These are phyloP conservation scores for Westerdykella aurantiaca DNA, from an alignment of 2,329 filamentous ascomycete genomes.

Conservation along the genomic window DNA sequence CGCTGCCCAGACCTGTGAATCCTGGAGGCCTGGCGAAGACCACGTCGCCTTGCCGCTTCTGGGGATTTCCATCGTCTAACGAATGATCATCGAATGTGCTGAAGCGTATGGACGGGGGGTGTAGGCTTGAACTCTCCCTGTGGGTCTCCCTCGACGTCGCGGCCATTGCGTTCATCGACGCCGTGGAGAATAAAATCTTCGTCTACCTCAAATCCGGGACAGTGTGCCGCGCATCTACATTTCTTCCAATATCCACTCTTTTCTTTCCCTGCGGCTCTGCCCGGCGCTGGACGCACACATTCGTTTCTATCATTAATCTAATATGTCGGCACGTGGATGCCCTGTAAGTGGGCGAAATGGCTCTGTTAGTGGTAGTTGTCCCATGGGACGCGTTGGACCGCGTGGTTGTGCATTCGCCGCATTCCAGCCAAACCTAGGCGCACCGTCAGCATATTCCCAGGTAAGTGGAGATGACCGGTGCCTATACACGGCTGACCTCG, in stretches of 20 bases:
- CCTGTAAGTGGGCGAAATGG: slow-evolving; percentile 10
- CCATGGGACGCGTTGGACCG: slow-evolving; percentile 11
- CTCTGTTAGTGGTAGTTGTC: slow-evolving; percentile 6
- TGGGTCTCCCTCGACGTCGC: background rate
- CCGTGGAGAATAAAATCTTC: background rate
- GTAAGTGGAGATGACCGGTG: slow-evolving; percentile 4
- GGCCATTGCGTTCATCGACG: background rate
- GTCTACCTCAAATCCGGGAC: background rate
- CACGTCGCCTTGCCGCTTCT: background rate
- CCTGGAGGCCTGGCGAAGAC: background rate
- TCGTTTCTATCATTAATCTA: background rate
- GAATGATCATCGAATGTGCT: background rate
- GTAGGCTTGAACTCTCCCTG: no score
- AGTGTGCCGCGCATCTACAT: background rate
- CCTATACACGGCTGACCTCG: slow-evolving; percentile 1
- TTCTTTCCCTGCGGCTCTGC: no score
- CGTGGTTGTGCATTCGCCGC: slow-evolving; percentile 18
- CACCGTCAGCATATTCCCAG: slow-evolving; percentile 9
- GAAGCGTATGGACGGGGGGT: background rate
- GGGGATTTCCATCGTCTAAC: background rate
- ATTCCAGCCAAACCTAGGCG: slow-evolving; percentile 14
- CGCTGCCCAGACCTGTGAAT: background rate
- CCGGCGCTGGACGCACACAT: background rate
- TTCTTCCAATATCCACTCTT: no score
- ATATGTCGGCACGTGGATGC: slow-evolving; percentile 11